phyloP scores from a whole-genome alignment of 2,329 filamentous ascomycete genomes.

The Pyrenophora teres region DNA sequence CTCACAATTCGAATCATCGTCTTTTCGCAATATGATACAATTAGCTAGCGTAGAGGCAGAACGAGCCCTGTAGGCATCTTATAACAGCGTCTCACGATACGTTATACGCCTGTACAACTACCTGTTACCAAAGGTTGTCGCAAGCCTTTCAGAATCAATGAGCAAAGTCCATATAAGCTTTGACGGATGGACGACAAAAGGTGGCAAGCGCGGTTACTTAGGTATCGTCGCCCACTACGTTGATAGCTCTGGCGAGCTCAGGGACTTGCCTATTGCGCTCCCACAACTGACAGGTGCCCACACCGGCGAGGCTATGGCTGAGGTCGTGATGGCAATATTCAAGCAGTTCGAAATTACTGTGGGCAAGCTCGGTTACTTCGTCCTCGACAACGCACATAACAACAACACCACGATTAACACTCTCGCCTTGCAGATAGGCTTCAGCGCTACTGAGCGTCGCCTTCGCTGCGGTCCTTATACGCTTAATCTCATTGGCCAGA shows the following conservation, averaged over 20 bases:
- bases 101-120: too few species aligned
- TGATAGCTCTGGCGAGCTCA: neutral
- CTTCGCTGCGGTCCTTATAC: constrained; percentile 8
- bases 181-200: too few species aligned
- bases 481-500: constrained; percentile 4
- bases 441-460: neutral
- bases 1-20: too few species aligned
- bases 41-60: too few species aligned
- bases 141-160: too few species aligned
- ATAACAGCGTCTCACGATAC: too few species aligned
- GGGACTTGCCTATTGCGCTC: neutral
- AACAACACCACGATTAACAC: neutral
- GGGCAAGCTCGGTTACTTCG: neutral
- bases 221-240: too few species aligned
- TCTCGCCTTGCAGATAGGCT: constrained; percentile 3
- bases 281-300: neutral
- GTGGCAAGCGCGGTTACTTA: too few species aligned
- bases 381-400: neutral
- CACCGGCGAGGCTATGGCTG: neutral
- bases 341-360: neutral
- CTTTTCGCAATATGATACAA: too few species aligned
- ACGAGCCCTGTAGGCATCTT: too few species aligned
- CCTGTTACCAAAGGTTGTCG: too few species aligned
- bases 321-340: neutral
- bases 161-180: too few species aligned